phyloP scores from a whole-genome alignment of 345 rosid species.

The Eucalyptus grandis region DNA sequence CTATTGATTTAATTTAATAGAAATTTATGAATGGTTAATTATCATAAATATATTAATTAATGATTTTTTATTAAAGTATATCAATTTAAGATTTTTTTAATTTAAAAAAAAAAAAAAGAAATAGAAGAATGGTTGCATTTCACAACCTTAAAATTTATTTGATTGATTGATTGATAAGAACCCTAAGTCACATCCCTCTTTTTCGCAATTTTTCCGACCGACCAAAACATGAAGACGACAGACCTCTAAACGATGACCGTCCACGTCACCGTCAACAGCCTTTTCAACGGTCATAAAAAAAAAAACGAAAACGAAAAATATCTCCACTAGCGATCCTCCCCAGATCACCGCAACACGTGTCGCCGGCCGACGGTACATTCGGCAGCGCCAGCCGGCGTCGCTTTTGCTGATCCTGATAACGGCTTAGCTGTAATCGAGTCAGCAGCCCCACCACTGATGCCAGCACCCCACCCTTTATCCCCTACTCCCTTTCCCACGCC shows the following conservation, averaged over 20 bases:
- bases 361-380: no score
- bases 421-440: background rate
- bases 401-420: background rate
- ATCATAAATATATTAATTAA: no score
- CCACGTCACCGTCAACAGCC: background rate
- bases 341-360: background rate
- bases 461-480: rapidly evolving
- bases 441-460: background rate
- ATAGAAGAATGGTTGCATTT: background rate
- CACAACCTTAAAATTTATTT: background rate
- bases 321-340: background rate
- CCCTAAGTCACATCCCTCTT: background rate
- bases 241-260: background rate
- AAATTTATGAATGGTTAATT: no score
- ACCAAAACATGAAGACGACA: background rate
- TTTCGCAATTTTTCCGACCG: background rate
- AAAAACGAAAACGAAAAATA: background rate
- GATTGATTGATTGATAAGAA: background rate
- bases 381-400: background rate
- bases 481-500: background rate
- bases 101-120: no score
- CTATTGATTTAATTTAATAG: no score
- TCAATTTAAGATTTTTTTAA: no score
- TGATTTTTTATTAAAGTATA: no score
- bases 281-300: background rate